phyloP scores from a whole-genome alignment of 2,329 filamentous ascomycete genomes.

The Cylindrodendrum hubeiense region DNA sequence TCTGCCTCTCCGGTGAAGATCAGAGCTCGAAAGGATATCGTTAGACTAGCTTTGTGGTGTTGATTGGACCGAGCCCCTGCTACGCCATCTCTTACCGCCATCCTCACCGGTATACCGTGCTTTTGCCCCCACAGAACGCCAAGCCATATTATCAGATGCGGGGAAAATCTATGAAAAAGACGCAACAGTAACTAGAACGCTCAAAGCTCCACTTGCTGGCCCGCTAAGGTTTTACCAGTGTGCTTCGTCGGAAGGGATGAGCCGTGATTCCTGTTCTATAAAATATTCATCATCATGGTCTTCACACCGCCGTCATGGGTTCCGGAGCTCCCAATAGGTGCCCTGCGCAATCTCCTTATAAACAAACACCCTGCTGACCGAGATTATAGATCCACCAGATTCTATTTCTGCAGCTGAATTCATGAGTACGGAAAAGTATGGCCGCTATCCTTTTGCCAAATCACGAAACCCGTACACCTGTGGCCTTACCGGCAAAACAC shows the following conservation, averaged over 20 bases:
- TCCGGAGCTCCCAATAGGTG: conserved; percentile 68
- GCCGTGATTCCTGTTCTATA: neutral
- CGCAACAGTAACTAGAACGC: neutral
- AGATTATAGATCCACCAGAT: conserved; percentile 67
- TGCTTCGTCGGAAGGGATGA: neutral
- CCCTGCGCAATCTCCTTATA: conserved; percentile 32
- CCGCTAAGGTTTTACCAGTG: neutral
- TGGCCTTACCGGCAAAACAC: neutral
- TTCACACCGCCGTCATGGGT: conserved; percentile 74
- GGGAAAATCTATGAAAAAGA: neutral
- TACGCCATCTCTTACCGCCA: neutral
- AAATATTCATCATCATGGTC: conserved; percentile 56
- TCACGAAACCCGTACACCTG: conserved; percentile 10
- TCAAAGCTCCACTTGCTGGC: neutral
- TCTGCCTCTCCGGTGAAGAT: too few relatives aligned
- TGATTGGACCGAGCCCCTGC: conserved; percentile 1
- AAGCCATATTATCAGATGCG: conserved; percentile 3
- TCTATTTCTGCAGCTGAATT: conserved; percentile 3
- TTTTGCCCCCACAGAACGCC: neutral
- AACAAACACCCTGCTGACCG: conserved; percentile 1
- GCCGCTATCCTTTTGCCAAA: neutral
- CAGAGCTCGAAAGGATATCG: too few relatives aligned
- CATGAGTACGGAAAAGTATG: conserved; percentile 3
- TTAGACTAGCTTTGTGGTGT: too few relatives aligned
- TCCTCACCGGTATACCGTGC: neutral